Evolutionary conservation across 768 basidiomycete species (phyloP), one percentile per base, ranked within the genome.

Genomic region (Suillus weaverae): DNA sequence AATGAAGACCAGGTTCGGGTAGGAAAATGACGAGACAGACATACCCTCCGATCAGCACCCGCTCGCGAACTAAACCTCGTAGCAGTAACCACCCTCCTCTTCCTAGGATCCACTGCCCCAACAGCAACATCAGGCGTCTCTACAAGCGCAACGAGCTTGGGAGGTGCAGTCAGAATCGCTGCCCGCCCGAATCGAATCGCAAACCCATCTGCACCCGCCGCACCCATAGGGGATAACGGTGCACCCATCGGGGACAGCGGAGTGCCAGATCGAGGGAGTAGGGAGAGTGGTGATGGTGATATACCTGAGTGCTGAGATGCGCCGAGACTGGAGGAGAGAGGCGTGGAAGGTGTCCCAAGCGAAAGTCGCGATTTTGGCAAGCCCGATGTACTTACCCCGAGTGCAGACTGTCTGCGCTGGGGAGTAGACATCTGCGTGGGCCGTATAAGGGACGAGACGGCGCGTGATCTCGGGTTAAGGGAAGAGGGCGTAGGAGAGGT

Each of bases 91-190:
- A 95, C 91, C 56, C 94, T 80, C 69, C 90, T 81, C 82, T 95
- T 93, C 74, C 83, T 81, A 20, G 92, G 87, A 74, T 96, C 94
- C 10, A 95, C 91, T 30, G 94, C 91, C 10, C 94, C 94, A 43
- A 94, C 86, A n/a, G 88, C 93, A 10, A 94, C 89, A 72, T 95
- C 94, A 0, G 93, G 92, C 11, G 92, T 94, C 74, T 91, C 91
- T 20, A 95, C 89, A 36, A 95, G 79, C 5, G 89, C 92, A 20
- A 95, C 84, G 35, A 95, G 78, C 72, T 88, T 88, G 18, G 94
- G 94, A n/a, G 92, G 90, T 18, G 90, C 90, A 13, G 90, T 92
- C 76, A 94, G 76, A 51, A 91, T 87, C 16, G 91, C 87, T 0
- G 91, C 90, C 16, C 89, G 81, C 0, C 91, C 90, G 67, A 83